Conservation (phyloP, 2,329 filamentous ascomycete species). For the Trichoderma sp. region DNA sequence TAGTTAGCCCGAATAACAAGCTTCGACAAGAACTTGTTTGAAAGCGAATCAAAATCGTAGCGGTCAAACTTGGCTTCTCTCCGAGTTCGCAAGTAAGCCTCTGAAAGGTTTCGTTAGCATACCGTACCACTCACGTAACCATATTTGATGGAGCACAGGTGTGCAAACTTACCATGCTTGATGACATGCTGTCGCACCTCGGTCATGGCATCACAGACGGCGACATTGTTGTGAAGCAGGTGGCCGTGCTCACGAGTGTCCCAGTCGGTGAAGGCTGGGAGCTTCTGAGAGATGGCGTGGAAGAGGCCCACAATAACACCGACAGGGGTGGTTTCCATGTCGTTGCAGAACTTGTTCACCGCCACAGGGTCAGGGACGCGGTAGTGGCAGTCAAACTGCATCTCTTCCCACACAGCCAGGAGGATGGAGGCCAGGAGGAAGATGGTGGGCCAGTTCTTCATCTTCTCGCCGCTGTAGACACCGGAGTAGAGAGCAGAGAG, state of each 20-base stretch:
- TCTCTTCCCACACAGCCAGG: conserved; percentile 94
- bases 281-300: conserved; percentile 96
- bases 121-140: neutral
- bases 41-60: conserved; percentile 89
- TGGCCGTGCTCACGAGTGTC: conserved; percentile 89
- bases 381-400: conserved; percentile 98
- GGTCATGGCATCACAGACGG: conserved; percentile 93
- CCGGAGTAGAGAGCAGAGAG: conserved; percentile 91
- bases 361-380: conserved; percentile 78
- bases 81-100: conserved; percentile 80
- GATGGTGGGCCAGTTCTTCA: conserved; percentile 99
- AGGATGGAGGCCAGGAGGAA: conserved; percentile 95
- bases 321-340: conserved; percentile 95
- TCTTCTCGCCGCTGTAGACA: conserved; percentile 93
- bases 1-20: conserved; percentile 87
- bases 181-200: conserved; percentile 90
- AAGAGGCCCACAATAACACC: conserved; percentile 96
- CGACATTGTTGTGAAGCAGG: conserved; percentile 82
- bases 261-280: conserved; percentile 91
- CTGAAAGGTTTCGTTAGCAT: conserved; percentile 47
- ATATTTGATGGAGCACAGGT: neutral
- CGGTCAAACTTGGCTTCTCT: conserved; percentile 81
- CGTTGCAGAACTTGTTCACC: conserved; percentile 90
- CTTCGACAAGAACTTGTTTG: conserved; percentile 96
- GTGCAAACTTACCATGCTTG: conserved; percentile 73